Evolutionary conservation across 2,329 filamentous ascomycete species (phyloP), one percentile per base, ranked within the genome.

Genomic region (Penicillium fuscoglaucum): DNA sequence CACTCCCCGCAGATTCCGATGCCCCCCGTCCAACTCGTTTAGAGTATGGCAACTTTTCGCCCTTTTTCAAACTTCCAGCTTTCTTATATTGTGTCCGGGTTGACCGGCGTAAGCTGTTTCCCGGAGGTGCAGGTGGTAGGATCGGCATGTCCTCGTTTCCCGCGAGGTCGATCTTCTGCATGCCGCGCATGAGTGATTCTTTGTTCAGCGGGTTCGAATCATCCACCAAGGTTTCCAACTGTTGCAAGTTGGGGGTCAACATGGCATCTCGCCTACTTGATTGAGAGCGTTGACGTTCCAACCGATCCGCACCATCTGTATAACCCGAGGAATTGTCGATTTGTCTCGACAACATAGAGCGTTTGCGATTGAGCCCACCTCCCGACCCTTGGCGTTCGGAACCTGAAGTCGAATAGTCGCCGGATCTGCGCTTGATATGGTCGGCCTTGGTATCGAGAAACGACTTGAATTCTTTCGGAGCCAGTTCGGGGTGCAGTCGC

Each of bases 381-480:
- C 68, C 72, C 6, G 76, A 85, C 13, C 78, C 72, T 76, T 84
- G 76, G 76, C 82, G 74, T 61, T 86, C 79, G 69, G 84, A 61
- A 66, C 82, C 63, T 58, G 52, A 64, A 67, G 92, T 77, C 39
- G 82, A 82, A 62, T 82, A 88, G 65, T 88, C 91, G 26, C 89
- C 88, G 1, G 93, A 96, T 67, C 90, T 86, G 65, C 93, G 84
- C 73, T 91, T 88, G 67, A 98, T 96, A 37, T 90, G 89, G 66
- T 96, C 90, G 13, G 97, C 91, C 70, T 93, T 88, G 62, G 93
- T 96, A 70, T 99, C 93, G 2, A 99, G 84, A 66, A 98, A 99
- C 1, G 89, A 93, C 76, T 96, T 97, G 81, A 98, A 99, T 67
- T 97, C 95, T 70, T 90, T 92, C 1, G 95, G 95, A 3, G 95